phyloP scores from a whole-genome alignment of 208 protist genomes.

The Crithidia brevicula region DNA sequence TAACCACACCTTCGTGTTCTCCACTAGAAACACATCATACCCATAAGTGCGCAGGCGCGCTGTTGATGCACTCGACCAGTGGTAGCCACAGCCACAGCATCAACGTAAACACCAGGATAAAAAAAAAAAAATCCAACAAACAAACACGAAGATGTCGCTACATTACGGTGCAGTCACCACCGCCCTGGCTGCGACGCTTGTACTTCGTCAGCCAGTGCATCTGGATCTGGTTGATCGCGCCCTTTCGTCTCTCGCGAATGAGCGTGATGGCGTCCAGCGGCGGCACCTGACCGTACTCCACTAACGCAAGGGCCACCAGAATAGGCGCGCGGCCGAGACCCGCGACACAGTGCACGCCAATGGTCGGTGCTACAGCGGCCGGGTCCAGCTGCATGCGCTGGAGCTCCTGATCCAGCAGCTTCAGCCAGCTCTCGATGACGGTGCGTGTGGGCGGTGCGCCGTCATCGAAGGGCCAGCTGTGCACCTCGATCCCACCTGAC shows the following conservation, averaged over 20 bases:
- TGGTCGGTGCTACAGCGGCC: conserved; percentile 33
- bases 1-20: no score
- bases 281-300: conserved; percentile 82
- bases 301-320: conserved; percentile 90
- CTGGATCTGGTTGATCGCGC: conserved; percentile 92
- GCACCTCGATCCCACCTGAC: conserved; percentile 73
- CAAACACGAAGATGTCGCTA: conserved; percentile 23
- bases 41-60: no score
- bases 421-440: conserved; percentile 84
- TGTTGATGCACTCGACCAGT: no score
- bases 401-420: conserved; percentile 77
- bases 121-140: background rate
- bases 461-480: conserved; percentile 93
- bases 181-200: conserved; percentile 54
- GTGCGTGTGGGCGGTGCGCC: conserved; percentile 82
- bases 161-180: conserved; percentile 72
- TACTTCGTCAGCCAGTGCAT: conserved; percentile 92
- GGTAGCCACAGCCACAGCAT: no score
- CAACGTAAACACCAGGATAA: background rate
- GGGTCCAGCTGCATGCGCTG: conserved; percentile 19
- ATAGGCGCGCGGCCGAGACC: conserved; percentile 93
- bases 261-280: conserved; percentile 84
- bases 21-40: no score
- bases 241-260: conserved; percentile 82
- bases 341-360: conserved; percentile 94